Base-by-base conservation (phyloP, 441 rosid species). In the Mallotus japonicus region DNA sequence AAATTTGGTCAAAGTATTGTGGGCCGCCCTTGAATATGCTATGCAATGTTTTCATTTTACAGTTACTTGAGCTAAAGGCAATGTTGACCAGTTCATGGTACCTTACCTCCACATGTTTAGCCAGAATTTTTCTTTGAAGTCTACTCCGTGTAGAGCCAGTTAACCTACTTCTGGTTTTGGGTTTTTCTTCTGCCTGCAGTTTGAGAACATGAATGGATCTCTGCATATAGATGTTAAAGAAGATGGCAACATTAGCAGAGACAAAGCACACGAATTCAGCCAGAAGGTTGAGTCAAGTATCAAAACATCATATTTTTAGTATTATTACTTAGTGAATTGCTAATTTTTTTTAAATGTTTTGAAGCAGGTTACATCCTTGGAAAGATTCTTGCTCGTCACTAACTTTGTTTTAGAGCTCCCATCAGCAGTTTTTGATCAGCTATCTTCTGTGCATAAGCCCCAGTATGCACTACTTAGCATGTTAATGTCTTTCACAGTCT, bases 401-500 rank as follows among this genome's bases (percentile, higher is more conserved):
- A 54, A 54, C 58, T 54, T 54, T n/a, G 17, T 54, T 2, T 54
- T 54, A 5, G 24, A 54, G 58, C 58, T 54, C 6, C 58, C 24
- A 16, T 54, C 58, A 5, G 58, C 58, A 3, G 58, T 54, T 54
- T 54, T 54, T 54, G 58, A 54, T 16, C 58, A n/a, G 20, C 22
- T 54, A 54, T 54, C 58, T 20, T 54, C 58, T 0, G 8, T 16
- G 22, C 58, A 54, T 17, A 17, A 17, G 58, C 58, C 58, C 20
- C 58, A 54, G 6, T 54, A 4, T 54, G 58, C 58, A 16, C 58
- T 54, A 17, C 58, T 54, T 54, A 28, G 32, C 32, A 28, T 65
- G 68, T 46, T 65, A 22, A 65, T 47, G 32, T 65, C 68, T 46
- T 65, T 47, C 17, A 13, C 34, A 46, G 19, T 65, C 17, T 46